Evolutionary conservation across 2,329 filamentous ascomycete species (phyloP).

Genomic region (Penicillium sp.): DNA sequence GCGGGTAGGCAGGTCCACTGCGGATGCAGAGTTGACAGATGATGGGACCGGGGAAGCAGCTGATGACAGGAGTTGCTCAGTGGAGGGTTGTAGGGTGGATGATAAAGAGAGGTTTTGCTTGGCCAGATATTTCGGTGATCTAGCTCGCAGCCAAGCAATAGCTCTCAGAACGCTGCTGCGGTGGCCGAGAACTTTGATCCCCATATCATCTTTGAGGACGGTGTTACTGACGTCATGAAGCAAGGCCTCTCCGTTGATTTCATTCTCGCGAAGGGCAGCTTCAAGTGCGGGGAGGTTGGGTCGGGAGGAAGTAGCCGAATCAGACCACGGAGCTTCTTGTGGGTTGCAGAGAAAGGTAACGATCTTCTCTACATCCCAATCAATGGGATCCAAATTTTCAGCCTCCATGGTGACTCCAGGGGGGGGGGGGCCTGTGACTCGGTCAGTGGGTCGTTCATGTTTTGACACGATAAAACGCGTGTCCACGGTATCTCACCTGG

Average conservation of each 20-base stretch:
- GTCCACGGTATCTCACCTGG: background rate
- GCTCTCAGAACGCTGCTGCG: constrained; percentile 60
- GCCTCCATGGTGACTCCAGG: constrained; percentile 26
- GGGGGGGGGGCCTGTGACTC: constrained; percentile 12
- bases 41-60: background rate
- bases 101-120: background rate
- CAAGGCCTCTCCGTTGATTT: constrained; percentile 66
- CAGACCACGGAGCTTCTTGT: constrained; percentile 48
- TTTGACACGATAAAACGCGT: background rate
- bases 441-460: background rate
- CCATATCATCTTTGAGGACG: constrained; percentile 57
- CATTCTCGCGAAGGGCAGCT: constrained; percentile 59
- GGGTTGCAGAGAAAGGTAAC: constrained; percentile 65
- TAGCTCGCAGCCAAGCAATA: constrained; percentile 57
- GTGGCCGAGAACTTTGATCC: constrained; percentile 60
- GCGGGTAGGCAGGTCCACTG: background rate
- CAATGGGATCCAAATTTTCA: constrained; percentile 64
- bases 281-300: constrained; percentile 59
- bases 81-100: background rate
- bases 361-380: constrained; percentile 71
- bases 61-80: background rate
- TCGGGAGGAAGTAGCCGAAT: constrained; percentile 39
- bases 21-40: background rate
- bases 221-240: constrained; percentile 58
- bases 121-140: constrained; percentile 53